These are phyloP conservation scores for Fusarium nurragi DNA, from an alignment of 2,329 filamentous ascomycete species.

Conservation along the genomic window DNA sequence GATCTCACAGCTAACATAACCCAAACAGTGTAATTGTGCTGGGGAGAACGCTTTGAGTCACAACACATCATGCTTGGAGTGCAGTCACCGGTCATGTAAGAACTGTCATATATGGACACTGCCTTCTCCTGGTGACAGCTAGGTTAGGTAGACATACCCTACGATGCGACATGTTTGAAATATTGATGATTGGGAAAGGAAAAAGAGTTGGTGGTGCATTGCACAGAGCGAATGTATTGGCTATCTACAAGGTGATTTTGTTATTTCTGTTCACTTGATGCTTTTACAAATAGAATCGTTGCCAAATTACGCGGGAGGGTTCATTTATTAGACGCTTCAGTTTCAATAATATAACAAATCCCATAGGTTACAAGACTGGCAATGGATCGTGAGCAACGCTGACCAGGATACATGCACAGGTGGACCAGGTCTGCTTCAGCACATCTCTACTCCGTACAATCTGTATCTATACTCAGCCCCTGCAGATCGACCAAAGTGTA, in stretches of 20 bases:
- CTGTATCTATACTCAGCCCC: neutral
- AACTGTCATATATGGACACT: conserved; percentile 6
- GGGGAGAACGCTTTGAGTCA: conserved; percentile 10
- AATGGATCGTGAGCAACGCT: too few species aligned
- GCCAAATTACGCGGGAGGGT: neutral
- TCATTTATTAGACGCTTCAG: too few species aligned
- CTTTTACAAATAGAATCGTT: neutral
- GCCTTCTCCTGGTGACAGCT: neutral
- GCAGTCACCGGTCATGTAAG: conserved; percentile 16
- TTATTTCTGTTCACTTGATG: neutral
- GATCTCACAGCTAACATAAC: conserved; percentile 5
- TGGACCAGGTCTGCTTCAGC: neutral
- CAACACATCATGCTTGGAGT: conserved; percentile 16
- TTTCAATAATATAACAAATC: too few species aligned
- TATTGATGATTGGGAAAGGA: neutral
- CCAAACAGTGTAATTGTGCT: conserved; percentile 35
- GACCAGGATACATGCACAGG: neutral
- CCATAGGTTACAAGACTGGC: too few species aligned
- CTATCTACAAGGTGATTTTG: neutral
- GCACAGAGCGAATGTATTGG: neutral
- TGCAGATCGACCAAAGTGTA: conserved; percentile 4
- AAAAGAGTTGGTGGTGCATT: neutral
- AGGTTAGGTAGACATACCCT: conserved; percentile 13
- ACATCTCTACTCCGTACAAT: neutral
- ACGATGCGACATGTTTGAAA: neutral